Base-by-base conservation (phyloP, 495 filamentous ascomycete genomes). In the Penicillium angulare region DNA sequence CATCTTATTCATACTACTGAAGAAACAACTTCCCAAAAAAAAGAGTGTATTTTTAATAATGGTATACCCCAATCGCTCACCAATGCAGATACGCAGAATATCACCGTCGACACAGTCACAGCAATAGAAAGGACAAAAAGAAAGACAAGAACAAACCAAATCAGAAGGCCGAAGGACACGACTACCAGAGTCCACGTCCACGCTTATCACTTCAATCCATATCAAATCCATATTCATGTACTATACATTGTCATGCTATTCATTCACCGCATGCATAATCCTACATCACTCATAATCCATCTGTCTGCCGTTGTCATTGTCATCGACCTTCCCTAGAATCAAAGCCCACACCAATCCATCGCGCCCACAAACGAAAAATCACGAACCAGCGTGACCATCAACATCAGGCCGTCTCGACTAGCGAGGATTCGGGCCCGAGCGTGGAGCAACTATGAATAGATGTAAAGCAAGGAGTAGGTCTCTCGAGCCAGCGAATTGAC, bases 191-290 rank as follows among this genome's bases (percentile, higher is more conserved):
- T 12, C 27, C 27, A 31, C 2, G 27, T 31, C 27, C 13, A 31
- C 8, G 27, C 27, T 31, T 31, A 7, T 31, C 27, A 31, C 27
- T 9, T 31, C 8, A 31, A 9, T 31, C 27, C 27, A 31, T 6
- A 31, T n/a, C n/a, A n/a, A n/a, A n/a, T 31, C 27, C 27, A 24
- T 24, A 22, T 41, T 18, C 31, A 23, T 39, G 15, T 29, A 48
- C 26, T 48, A 48, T 29, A 48, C 34, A 48, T 39, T 39, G 33
- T n/a, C 45, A 34, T 38, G 16, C 41, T 17, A 38, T 2, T 43
- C 16, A 7, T 29, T 29, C 41, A 17, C 29, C 23, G 41, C 27
- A 31, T 6, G 13, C 27, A 12, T 12, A 31, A 23, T 24, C 8
- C 15, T 4, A 26, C 45, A 48, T 48, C 23, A 18, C 33, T 40